Base-by-base conservation (phyloP, 495 filamentous ascomycete species). In the Saxophila tyrrhenica region DNA sequence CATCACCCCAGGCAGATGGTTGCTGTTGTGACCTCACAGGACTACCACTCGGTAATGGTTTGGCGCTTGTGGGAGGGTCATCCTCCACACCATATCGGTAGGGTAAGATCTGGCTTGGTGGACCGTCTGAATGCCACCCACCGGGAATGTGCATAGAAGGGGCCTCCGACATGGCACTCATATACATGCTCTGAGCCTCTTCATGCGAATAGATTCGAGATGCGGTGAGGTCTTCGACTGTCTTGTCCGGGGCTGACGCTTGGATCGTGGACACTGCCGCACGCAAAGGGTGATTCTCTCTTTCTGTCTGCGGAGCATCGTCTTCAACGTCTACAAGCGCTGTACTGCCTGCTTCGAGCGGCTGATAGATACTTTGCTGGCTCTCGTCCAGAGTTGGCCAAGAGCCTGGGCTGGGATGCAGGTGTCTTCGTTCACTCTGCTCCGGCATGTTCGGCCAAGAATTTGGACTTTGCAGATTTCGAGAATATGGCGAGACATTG, bases 101-200 rank as follows among this genome's bases (percentile, higher is more conserved):
- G n/a, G n/a, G n/a, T n/a, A n/a, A n/a, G n/a, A n/a, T 21, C 19
- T 44, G 7, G n/a, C 41, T 44, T n/a, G 41, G 8, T n/a, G 41
- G 7, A 3, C 47, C 57, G 16, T 59, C 45, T 17, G 61, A 60
- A 19, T 62, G 59, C 66, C 68, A 69, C 8, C 57, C 65, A 15
- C 68, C 68, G 15, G 68, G 68, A 16, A 70, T 41, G n/a, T 56
- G 44, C 25, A 42, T 52, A 15, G 29, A 35, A 23, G 62, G 54
- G 0, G 49, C 56, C 3, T 62, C 58, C 17, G 78, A 82, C 10
- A 85, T 71, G 20, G 84, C 84, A 62, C 82, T 86, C 80, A 96
- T 90, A 59, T 97, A 97, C 82, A 99, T 85, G 68, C 92, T 97
- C 61, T 91, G 84, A 0, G 92, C 92, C 55, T 97, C 89, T 54